Evolutionary conservation across 2,329 filamentous ascomycete genomes (phyloP).

Genomic region (Pseudopyricularia cyperi): DNA sequence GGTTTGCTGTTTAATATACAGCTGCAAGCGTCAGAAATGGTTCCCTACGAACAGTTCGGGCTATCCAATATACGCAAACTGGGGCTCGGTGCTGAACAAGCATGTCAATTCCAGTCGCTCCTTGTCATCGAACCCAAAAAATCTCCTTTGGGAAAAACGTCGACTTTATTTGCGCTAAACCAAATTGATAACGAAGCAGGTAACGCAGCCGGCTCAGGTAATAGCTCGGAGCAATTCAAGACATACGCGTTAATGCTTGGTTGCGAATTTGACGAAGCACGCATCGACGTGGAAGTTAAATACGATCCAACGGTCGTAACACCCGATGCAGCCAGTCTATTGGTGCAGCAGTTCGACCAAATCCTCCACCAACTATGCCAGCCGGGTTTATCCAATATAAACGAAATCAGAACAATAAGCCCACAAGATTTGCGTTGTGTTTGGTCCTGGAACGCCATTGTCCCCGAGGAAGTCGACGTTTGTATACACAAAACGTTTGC

Average conservation of each 20-base stretch:
- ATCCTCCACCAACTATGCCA: background rate
- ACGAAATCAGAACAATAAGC: background rate
- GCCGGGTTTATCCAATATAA: background rate
- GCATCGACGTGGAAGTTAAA: conserved; percentile 47
- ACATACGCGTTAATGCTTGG: conserved; percentile 53
- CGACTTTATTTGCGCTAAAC: background rate
- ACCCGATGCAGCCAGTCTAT: background rate
- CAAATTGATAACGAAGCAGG: conserved; percentile 22
- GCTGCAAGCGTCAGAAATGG: background rate
- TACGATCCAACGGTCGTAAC: conserved; percentile 37
- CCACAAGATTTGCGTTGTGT: background rate
- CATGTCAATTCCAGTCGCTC: background rate
- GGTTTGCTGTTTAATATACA: background rate
- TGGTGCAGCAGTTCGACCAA: background rate
- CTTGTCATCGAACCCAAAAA: background rate
- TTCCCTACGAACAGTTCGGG: background rate
- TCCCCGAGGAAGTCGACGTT: background rate
- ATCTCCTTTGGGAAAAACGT: no score
- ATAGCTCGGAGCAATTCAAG: conserved; percentile 25
- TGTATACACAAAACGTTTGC: conserved; percentile 5
- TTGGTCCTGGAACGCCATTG: background rate
- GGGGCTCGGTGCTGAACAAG: background rate
- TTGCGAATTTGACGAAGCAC: conserved; percentile 42
- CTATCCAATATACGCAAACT: background rate
- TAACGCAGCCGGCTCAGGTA: conserved; percentile 16